Evolutionary conservation across 208 protist genomes (phyloP), one percentile per base, ranked within the genome.

Genomic region (Sergeia podlipaevii): DNA sequence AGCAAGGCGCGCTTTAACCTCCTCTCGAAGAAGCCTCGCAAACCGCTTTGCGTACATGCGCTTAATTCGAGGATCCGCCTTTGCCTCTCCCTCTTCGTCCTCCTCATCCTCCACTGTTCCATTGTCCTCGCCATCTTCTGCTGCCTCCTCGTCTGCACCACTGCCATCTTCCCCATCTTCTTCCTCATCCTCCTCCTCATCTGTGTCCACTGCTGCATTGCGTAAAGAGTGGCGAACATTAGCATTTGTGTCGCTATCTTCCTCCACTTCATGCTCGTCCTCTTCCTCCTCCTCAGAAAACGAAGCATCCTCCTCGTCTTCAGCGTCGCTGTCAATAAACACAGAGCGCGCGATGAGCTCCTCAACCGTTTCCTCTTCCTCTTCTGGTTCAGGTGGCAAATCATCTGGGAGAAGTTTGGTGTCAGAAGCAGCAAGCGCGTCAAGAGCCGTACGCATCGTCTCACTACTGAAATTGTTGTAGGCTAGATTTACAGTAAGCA

Each of bases 361-460:
- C 52, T 75, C 48, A 39, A 59, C 20, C 4, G 58, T 37, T 24
- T 21, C 27, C 10, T 23, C 20, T 6, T 67, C 59, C 4, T 56
- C 52, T 24, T 71, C 64, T 0, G 53, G 45, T 36, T 66, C 49
- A 27, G 66, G 36, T 15, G 36, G 51, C 32, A 88, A 26, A 23
- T 89, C 76, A 15, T 79, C 57, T 13, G 78, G 79, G 20, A 65
- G 49, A 37, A 88, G 28, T 20, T 50, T 61, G 4, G 85, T 93
- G 47, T 93, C 79, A 0, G 81, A 90, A 18, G 45, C 52, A 3
- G 52, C 24, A 8, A 93, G 46, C n/a, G 85, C 77, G 3, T 60
- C 56, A 21, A 84, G 45, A 4, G 90, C 32, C 13, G 46, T 26
- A 15, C 51, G 33, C 7, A 79, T 61, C 4, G 54, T 43, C 1